Base-by-base conservation (phyloP, 2,329 filamentous ascomycete genomes). In the Aspergillus persii region DNA sequence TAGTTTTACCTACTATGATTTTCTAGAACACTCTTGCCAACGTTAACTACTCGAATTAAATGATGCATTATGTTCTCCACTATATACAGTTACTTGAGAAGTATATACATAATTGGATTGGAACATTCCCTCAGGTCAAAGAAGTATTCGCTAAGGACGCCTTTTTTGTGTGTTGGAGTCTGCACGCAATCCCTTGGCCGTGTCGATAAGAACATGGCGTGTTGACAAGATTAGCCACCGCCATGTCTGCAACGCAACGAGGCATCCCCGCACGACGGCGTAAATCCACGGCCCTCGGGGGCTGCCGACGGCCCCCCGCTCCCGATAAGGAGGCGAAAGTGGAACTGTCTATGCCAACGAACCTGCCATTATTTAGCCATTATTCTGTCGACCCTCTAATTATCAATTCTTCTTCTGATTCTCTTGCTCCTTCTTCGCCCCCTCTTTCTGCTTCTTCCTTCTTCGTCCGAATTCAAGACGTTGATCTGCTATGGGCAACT, bases 261-360 rank as follows among this genome's bases (percentile, higher is more conserved):
- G 18, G 8, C 18, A 46, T 15, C 33, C 18, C 27, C 1, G 26
- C 11, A 9, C 18, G 12, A 39, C 18, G 33, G 7, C n/a, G 33
- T 53, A 44, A 29, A n/a, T 18, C 51, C 51, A 53, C 51, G 18
- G 8, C 44, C 15, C 23, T 53, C 55, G 50, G 55, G 26, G 36
- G n/a, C 18, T 49, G 49, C 55, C 50, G 49, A 52, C 23, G 48
- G n/a, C 26, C 47, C 54, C 49, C 49, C 54, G 18, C 55, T 26
- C 6, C 30, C 26, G 55, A 57, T 57, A 57, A 57, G 55, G 1
- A n/a, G 33, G 23, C 48, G 48, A 52, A 29, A 57, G 55, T 57
- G 55, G 55, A 39, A 50, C 18, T 23, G 18, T 23, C 18, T 23
- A 23, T 23, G 18, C 18, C 18, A 23, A 23, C 18, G 18, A 23